A percentile compares a stretch with the other conserved stretches of the same genome.
These are phyloP conservation scores for Pontederia crassipes DNA, from an alignment of 176 grass and related monocot species.

Conservation along the genomic window DNA sequence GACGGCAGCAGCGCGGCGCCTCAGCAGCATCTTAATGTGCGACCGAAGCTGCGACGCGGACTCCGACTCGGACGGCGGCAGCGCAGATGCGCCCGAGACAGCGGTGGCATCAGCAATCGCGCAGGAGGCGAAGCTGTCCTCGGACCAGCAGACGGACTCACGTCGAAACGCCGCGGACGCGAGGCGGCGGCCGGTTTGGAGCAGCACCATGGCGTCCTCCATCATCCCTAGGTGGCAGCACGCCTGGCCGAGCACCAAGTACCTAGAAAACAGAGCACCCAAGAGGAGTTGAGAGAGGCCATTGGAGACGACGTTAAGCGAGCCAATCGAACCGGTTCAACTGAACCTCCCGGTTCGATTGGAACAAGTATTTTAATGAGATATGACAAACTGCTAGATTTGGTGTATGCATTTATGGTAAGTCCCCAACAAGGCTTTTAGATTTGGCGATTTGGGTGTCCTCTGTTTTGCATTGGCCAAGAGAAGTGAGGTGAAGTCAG, in stretches of 20 bases:
- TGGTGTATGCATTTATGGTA: no score
- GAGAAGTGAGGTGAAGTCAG: no score
- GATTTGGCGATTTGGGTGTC: no score
- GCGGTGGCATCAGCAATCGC: background rate
- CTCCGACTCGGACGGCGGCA: constrained; percentile 49
- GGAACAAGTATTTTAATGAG: no score
- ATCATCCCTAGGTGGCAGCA: constrained; percentile 85
- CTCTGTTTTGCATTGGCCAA: no score
- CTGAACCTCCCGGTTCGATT: no score
- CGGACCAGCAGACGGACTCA: constrained; percentile 75
- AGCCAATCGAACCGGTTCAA: no score
- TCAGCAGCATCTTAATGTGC: constrained; percentile 75
- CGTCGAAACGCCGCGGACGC: constrained; percentile 80
- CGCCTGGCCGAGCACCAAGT: constrained; percentile 69
- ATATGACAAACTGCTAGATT: no score
- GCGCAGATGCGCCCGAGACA: constrained; percentile 15
- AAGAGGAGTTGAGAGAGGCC: background rate
- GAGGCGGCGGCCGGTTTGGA: constrained; percentile 77
- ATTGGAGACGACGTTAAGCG: no score
- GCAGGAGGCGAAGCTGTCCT: constrained; percentile 72
- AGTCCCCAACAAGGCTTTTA: no score
- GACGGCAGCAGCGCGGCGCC: constrained; percentile 73
- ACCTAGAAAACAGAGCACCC: constrained; percentile 27
- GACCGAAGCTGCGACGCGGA: constrained; percentile 65
- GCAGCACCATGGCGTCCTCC: constrained; percentile 85